These are phyloP conservation scores for Coccomyxa sp. DNA, from an alignment of 139 green algal genomes.

Conservation along the genomic window DNA sequence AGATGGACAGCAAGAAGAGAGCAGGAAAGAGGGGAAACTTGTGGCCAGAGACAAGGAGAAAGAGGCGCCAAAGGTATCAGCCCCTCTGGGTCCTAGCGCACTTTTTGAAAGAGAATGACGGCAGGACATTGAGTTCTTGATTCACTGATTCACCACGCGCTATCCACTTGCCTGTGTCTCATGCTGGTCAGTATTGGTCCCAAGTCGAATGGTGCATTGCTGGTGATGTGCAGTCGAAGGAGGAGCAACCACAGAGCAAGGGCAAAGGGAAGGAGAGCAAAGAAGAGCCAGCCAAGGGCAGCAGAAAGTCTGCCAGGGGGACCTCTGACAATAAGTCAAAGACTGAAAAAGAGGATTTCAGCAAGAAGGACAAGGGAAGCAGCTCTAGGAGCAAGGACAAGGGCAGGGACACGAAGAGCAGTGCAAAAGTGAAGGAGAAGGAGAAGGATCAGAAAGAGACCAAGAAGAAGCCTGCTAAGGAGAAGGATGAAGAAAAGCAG, in stretches of 20 bases:
- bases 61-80: neutral
- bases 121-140: too few relatives aligned
- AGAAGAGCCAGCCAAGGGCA: neutral
- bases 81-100: too few relatives aligned
- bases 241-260: neutral
- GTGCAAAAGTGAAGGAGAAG: too few relatives aligned
- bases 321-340: too few relatives aligned
- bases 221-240: neutral
- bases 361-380: neutral
- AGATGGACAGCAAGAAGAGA: constrained; percentile 15
- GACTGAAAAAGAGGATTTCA: neutral
- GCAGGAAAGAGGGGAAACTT: constrained; percentile 5
- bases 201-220: too few relatives aligned
- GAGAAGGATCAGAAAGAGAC: too few relatives aligned
- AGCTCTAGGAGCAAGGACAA: neutral
- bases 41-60: constrained; percentile 2
- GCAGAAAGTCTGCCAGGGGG: neutral
- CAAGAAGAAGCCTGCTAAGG: too few relatives aligned
- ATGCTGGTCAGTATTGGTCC: too few relatives aligned
- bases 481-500: too few relatives aligned
- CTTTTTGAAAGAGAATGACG: too few relatives aligned
- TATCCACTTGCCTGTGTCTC: too few relatives aligned
- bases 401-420: neutral
- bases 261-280: constrained; percentile 3
- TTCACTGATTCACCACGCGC: too few relatives aligned